Conservation (phyloP, 2,329 filamentous ascomycete genomes). For the Exophiala sideris region DNA sequence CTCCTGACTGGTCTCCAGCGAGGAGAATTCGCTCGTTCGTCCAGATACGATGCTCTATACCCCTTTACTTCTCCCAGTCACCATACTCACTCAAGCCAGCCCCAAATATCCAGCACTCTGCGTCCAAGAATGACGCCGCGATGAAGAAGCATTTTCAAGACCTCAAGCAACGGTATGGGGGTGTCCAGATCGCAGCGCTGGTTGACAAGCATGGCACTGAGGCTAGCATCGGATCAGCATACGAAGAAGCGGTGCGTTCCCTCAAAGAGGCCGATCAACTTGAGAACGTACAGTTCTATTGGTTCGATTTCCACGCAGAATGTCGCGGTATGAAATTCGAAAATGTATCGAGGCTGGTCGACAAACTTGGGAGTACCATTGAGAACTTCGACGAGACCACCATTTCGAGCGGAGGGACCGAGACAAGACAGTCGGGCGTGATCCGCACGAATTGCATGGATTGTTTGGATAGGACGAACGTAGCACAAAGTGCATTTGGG, state of each 20-base stretch:
- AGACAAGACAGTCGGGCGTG: conserved; percentile 64
- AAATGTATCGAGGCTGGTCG: conserved; percentile 78
- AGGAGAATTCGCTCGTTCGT: conserved; percentile 74
- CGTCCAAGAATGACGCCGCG: conserved; percentile 72
- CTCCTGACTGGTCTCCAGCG: conserved; percentile 60
- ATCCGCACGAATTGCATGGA: conserved; percentile 99
- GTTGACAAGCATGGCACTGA: conserved; percentile 88
- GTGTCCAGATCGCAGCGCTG: conserved; percentile 74
- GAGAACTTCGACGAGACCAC: conserved; percentile 70
- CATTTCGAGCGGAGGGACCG: conserved; percentile 42
- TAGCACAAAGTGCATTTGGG: conserved; percentile 87
- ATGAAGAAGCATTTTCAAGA: conserved; percentile 75
- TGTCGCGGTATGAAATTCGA: conserved; percentile 98
- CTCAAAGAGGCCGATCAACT: conserved; percentile 63
- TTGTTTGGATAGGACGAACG: conserved; percentile 91
- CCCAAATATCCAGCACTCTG: conserved; percentile 76
- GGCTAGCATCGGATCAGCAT: conserved; percentile 72
- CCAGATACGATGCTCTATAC: conserved; percentile 86
- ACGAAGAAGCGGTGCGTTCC: conserved; percentile 63
- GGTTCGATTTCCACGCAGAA: conserved; percentile 94
- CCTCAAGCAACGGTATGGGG: conserved; percentile 67
- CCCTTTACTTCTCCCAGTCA: conserved; percentile 90
- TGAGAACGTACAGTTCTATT: conserved; percentile 70
- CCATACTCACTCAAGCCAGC: conserved; percentile 90
- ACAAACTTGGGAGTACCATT: conserved; percentile 65